Base-by-base conservation (phyloP, 805 yeast species). In the Scheffersomyces stipitis region DNA sequence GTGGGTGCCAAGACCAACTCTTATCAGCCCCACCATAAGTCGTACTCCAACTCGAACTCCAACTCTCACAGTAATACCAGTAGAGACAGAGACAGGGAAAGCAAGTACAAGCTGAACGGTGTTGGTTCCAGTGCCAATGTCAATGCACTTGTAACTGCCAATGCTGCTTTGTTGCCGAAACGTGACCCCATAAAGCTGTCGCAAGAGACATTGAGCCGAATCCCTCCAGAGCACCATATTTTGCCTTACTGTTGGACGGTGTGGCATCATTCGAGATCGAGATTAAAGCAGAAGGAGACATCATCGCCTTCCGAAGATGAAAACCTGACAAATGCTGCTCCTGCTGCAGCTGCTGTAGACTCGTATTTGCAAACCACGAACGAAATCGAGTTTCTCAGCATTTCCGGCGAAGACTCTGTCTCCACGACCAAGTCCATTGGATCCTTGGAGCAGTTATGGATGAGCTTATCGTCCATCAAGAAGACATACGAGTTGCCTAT, bases 391-490 rank as follows among this genome's bases (percentile, higher is more conserved):
- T 73, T 74, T 39, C 64, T 68, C 3, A 49, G 53, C 32, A 44
- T 58, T 20, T 45, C 41, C 30, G 36, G 47, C 13, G 41, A 42
- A 9, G 10, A 34, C 5, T 20, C 24, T 20, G 7, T 20, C 9
- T 42, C 40, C 13, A 29, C 42, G 5, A 54, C 58, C 27, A 55
- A 54, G 30, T 41, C 53, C 33, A 69, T 77, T 34, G 76, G 68
- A 12, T 59, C 78, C 3, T 50, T 77, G 18, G 82, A 78, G 51
- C 80, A 78, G 49, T 58, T 77, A 59, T 77, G 80, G 80, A 48
- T 62, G 45, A 52, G 71, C 24, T 46, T 75, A 26, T 41, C 67
- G 7, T 55, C 58, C 18, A 48, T 78, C 39, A 70, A 68, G 44
- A 58, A 55, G 27, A 55, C 73, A 1, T 54, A 54, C 33, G 67